These are phyloP conservation scores for Penicillium sp. DNA, from an alignment of 2,329 filamentous ascomycete species.

Conservation along the genomic window DNA sequence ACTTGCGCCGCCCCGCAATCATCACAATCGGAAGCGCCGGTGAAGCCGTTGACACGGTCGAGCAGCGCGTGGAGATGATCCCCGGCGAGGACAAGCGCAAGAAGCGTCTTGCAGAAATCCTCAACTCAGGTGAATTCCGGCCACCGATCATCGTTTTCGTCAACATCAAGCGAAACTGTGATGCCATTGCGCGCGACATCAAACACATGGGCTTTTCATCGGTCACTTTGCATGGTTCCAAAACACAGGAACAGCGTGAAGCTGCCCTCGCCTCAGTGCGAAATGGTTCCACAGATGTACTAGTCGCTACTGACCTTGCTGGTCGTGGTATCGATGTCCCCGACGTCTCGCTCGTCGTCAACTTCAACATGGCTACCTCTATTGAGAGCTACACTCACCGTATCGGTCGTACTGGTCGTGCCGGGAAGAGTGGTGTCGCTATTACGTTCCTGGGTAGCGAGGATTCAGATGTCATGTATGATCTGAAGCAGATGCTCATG, in stretches of 20 bases:
- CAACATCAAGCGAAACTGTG: slow-evolving; percentile 99
- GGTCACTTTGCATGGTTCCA: slow-evolving; percentile 90
- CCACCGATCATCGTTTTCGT: slow-evolving; percentile 98
- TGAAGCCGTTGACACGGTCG: slow-evolving; percentile 95
- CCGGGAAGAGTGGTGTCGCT: slow-evolving; percentile 91
- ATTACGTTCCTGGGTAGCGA: slow-evolving; percentile 94
- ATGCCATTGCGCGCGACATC: slow-evolving; percentile 90
- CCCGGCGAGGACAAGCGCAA: slow-evolving; percentile 92
- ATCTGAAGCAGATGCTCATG: slow-evolving; percentile 90
- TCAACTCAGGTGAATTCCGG: slow-evolving; percentile 73
- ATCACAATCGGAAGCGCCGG: slow-evolving; percentile 93
- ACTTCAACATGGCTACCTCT: slow-evolving; percentile 95
- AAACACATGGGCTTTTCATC: slow-evolving; percentile 87
- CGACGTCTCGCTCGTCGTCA: slow-evolving; percentile 89
- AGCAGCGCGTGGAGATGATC: slow-evolving; percentile 93
- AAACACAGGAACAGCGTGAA: slow-evolving; percentile 97
- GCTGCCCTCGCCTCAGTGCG: slow-evolving; percentile 83
- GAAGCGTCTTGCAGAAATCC: slow-evolving; percentile 89
- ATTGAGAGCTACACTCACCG: slow-evolving; percentile 97
- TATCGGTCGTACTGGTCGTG: slow-evolving; percentile 94
- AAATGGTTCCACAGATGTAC: slow-evolving; percentile 74
- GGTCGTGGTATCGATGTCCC: slow-evolving; percentile 97
- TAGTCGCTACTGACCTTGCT: slow-evolving; percentile 93
- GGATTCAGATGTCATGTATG: slow-evolving; percentile 86
- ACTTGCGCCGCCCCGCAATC: slow-evolving; percentile 86